These are phyloP conservation scores for Notholithocarpus densiflorus DNA, from an alignment of 306 rosid species.

Conservation along the genomic window DNA sequence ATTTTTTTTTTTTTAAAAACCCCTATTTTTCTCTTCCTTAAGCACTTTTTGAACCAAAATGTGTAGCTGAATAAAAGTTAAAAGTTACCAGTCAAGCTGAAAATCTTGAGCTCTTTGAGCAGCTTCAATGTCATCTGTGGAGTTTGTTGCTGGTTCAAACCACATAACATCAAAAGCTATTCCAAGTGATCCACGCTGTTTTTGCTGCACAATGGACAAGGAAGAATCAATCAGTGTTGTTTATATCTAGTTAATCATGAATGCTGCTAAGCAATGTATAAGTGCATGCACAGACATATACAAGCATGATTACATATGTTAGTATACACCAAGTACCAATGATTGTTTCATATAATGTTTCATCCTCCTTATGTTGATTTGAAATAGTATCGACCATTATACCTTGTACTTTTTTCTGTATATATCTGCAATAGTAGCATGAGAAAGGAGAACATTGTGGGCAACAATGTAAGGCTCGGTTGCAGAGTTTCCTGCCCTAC, in stretches of 20 bases:
- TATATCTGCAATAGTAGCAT: conserved; percentile 51
- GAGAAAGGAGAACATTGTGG: conserved; percentile 74
- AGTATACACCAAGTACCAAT: too few species aligned
- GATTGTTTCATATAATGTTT: too few species aligned
- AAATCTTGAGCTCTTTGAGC: conserved; percentile 89
- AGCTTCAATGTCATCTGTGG: conserved; percentile 62
- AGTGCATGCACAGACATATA: neutral
- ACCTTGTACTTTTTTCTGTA: conserved; percentile 77
- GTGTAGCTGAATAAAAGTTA: neutral
- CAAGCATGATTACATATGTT: neutral
- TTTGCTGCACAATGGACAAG: conserved; percentile 28
- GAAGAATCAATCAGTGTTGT: neutral
- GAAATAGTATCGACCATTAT: neutral
- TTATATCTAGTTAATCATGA: neutral
- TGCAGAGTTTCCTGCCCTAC: conserved; percentile 74
- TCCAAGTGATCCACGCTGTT: conserved; percentile 73
- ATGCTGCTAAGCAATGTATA: neutral
- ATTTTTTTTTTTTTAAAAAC: neutral
- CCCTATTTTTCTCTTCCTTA: neutral
- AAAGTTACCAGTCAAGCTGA: conserved; percentile 86
- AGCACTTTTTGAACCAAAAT: neutral
- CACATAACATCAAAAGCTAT: conserved; percentile 82
- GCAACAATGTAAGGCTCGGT: conserved; percentile 89
- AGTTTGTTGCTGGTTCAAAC: conserved; percentile 67
- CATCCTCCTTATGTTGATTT: neutral